Base-by-base conservation (phyloP, 257 asterid species). In the Salvia rosmarinus region DNA sequence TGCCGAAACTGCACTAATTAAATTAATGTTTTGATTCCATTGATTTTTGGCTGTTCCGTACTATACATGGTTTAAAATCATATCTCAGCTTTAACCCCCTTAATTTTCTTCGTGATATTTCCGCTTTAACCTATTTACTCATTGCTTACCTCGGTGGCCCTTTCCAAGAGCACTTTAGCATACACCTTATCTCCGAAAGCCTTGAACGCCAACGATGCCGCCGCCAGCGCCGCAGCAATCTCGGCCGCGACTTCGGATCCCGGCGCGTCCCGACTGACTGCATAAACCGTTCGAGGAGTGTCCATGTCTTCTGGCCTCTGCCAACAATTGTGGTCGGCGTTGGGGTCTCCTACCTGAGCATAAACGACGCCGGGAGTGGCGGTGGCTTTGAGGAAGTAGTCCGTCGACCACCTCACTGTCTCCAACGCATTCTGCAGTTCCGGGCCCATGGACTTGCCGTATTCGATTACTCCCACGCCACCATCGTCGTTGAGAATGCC, bases 241-340 rank as follows among this genome's bases (percentile, higher is more conserved):
- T 79, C 90, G 0, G 84, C 84, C 12, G 86, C 23, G 1, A 85
- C 86, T 59, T 85, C 86, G 3, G 90, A 80, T 5, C 87, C 90
- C 0, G 90, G 88, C 11, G 85, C 68, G 0, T 44, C 35, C 34
- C 46, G 42, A 16, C 12, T 81, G 5, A 83, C 84, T 0, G 58
- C 68, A 4, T 75, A 81, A 65, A 75, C 77, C 0, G 85, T 83
- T 6, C 83, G 78, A 32, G 83, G 85, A 19, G 85, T 83, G 68
- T 80, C 83, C 83, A 83, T 80, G 21, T 83, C 88, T 34, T 83
- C 82, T 0, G 83, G 85, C 57, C 82, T 52, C 57, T 80, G 37
- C 87, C 84, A 83, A 40, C 83, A 81, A 4, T 75, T 75, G 64
- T 83, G 85, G 35, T 83, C 83, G 46, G 46, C 71, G 5, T 17